phyloP scores from a whole-genome alignment of 2,329 filamentous ascomycete genomes.

The Colletotrichum aenigma region DNA sequence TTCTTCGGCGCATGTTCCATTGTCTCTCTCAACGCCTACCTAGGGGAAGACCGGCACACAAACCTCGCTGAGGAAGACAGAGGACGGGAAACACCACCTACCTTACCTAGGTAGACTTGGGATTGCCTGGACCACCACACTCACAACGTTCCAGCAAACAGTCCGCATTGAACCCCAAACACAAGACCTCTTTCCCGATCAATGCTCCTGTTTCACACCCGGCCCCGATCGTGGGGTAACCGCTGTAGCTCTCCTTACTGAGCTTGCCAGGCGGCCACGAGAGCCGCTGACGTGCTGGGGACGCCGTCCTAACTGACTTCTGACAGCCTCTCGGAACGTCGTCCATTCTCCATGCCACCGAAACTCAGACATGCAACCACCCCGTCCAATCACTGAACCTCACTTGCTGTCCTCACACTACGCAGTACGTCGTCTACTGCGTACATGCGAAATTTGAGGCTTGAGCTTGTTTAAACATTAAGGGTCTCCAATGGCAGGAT shows the following conservation, averaged over 20 bases:
- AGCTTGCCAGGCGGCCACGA: not conserved
- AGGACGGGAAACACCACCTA: not conserved
- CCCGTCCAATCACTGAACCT: not conserved
- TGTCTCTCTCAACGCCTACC: not conserved
- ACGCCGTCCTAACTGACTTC: not conserved
- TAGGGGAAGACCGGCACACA: not conserved
- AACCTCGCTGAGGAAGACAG: not conserved
- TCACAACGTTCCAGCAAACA: not conserved
- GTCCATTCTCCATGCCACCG: not conserved
- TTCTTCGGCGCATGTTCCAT: not conserved
- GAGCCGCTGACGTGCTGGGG: not conserved
- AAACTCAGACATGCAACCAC: not conserved
- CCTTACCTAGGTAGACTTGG: not conserved
- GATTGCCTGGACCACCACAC: not conserved
- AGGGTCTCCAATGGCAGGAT: slow-evolving; percentile 4
- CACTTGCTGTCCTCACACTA: not conserved
- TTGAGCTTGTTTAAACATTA: not conserved
- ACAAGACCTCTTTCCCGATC: slow-evolving; percentile 9
- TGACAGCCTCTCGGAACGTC: not conserved
- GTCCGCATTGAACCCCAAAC: slow-evolving; percentile 16
- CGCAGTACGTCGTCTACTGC: not conserved
- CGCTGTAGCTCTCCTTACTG: not conserved
- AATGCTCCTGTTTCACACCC: slow-evolving; percentile 19
- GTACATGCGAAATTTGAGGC: not conserved
- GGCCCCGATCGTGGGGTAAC: not conserved